phyloP scores from a whole-genome alignment of 345 rosid species.

The Eucalyptus marginata region DNA sequence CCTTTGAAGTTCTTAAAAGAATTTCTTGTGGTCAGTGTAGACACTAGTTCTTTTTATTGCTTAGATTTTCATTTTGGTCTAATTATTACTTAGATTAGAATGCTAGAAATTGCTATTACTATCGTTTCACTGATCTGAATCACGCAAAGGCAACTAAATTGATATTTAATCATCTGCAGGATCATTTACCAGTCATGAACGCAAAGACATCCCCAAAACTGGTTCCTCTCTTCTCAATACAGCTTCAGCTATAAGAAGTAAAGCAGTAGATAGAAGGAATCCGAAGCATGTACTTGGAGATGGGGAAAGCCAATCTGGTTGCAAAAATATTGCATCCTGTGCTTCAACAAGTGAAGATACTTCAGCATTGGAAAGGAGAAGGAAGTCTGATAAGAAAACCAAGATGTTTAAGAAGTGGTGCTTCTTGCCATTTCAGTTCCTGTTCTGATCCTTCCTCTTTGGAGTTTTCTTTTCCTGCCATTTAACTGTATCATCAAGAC shows the following conservation, averaged over 20 bases:
- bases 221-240: neutral
- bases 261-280: neutral
- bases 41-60: neutral
- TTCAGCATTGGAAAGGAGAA: neutral
- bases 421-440: slow-evolving; percentile 21
- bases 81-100: neutral
- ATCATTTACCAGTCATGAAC: neutral
- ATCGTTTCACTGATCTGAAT: neutral
- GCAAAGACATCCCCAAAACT: neutral
- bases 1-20: neutral
- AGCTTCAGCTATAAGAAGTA: neutral
- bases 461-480: neutral
- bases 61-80: rapidly evolving
- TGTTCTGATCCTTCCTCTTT: neutral
- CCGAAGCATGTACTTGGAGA: neutral
- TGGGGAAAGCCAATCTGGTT: neutral
- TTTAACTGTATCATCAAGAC: neutral
- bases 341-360: neutral
- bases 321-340: neutral
- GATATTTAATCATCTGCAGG: neutral
- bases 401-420: slow-evolving; percentile 15
- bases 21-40: neutral
- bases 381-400: slow-evolving; percentile 2
- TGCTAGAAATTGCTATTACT: neutral
- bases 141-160: neutral